Conservation (phyloP, 306 rosid genomes). For the Casuarina glauca region DNA sequence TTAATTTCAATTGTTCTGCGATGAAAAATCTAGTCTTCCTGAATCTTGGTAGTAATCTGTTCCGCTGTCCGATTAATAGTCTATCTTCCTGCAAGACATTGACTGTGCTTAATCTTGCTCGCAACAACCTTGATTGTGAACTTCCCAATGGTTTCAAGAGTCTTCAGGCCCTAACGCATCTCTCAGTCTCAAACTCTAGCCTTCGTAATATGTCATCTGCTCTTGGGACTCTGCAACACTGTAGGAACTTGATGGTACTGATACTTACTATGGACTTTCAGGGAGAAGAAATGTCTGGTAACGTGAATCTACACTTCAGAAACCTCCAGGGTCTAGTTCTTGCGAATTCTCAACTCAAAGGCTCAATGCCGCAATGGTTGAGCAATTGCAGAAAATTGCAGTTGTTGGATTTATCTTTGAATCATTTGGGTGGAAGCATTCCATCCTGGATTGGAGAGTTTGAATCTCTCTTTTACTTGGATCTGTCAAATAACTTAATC, state of each 20-base stretch:
- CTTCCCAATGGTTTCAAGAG: slow-evolving; percentile 33
- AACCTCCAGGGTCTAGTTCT: slow-evolving; percentile 34
- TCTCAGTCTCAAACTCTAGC: slow-evolving; percentile 28
- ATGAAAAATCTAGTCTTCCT: slow-evolving; percentile 37
- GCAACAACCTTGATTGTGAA: slow-evolving; percentile 23
- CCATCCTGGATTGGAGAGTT: slow-evolving; percentile 34
- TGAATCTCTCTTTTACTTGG: not conserved
- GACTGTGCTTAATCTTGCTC: slow-evolving; percentile 27
- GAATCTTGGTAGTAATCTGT: slow-evolving; percentile 30
- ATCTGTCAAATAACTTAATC: slow-evolving; percentile 47
- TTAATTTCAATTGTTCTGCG: slow-evolving; percentile 30
- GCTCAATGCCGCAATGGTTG: slow-evolving; percentile 48
- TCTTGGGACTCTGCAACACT: slow-evolving; percentile 34
- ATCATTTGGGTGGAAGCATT: slow-evolving; percentile 34
- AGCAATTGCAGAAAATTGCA: slow-evolving; percentile 33
- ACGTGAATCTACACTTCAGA: slow-evolving; percentile 16
- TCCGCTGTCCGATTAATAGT: slow-evolving; percentile 29
- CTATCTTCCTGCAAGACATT: slow-evolving; percentile 35
- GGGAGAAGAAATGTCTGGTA: slow-evolving; percentile 36
- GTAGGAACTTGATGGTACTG: slow-evolving; percentile 34
- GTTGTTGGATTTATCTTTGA: slow-evolving; percentile 48
- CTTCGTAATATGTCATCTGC: slow-evolving; percentile 36
- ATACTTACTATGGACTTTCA: slow-evolving; percentile 28
- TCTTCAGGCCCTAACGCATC: slow-evolving; percentile 25
- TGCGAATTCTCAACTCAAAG: slow-evolving; percentile 36